These are phyloP conservation scores for Globisporangium orthogonon DNA, from an alignment of 352 stramenopile genomes.

Conservation along the genomic window DNA sequence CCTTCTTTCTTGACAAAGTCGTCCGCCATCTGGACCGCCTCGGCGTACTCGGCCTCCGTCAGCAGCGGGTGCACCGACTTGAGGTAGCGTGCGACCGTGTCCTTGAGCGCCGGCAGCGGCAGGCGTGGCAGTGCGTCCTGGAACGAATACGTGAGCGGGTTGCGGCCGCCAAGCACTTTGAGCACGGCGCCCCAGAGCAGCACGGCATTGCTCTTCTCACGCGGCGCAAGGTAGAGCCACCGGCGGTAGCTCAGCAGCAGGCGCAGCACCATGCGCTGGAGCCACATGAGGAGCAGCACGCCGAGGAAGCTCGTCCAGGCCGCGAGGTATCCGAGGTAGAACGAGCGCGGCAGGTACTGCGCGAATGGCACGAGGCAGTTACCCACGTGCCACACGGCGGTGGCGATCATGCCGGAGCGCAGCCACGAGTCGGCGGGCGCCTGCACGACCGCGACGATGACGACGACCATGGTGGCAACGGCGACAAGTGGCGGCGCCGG, in stretches of 20 bases:
- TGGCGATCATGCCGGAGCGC: constrained; percentile 65
- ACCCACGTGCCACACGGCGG: constrained; percentile 73
- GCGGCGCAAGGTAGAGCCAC: constrained; percentile 78
- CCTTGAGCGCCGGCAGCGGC: constrained; percentile 90
- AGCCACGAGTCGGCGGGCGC: constrained; percentile 82
- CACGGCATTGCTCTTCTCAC: constrained; percentile 62
- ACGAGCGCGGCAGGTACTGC: constrained; percentile 43
- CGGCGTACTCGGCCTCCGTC: constrained; percentile 79
- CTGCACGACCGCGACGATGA: constrained; percentile 53
- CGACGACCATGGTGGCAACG: constrained; percentile 43
- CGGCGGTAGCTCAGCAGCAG: constrained; percentile 82
- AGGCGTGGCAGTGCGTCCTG: constrained; percentile 90
- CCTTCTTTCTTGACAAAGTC: constrained; percentile 88
- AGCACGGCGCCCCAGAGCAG: constrained; percentile 68
- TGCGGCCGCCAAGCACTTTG: constrained; percentile 76
- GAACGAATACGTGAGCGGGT: constrained; percentile 87
- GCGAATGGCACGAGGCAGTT: constrained; percentile 76
- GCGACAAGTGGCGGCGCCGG: constrained; percentile 61
- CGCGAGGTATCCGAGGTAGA: constrained; percentile 84
- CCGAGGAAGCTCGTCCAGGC: constrained; percentile 77
- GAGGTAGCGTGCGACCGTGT: constrained; percentile 90
- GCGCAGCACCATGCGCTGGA: constrained; percentile 78
- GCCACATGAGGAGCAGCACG: constrained; percentile 77
- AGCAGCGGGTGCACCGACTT: constrained; percentile 91
- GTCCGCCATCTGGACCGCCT: constrained; percentile 75